Percentiles rank a stretch among this genome's conserved stretches.
Evolutionary conservation across 1,284 basidiomycete species (phyloP).

Genomic region (Malassezia sp.): DNA sequence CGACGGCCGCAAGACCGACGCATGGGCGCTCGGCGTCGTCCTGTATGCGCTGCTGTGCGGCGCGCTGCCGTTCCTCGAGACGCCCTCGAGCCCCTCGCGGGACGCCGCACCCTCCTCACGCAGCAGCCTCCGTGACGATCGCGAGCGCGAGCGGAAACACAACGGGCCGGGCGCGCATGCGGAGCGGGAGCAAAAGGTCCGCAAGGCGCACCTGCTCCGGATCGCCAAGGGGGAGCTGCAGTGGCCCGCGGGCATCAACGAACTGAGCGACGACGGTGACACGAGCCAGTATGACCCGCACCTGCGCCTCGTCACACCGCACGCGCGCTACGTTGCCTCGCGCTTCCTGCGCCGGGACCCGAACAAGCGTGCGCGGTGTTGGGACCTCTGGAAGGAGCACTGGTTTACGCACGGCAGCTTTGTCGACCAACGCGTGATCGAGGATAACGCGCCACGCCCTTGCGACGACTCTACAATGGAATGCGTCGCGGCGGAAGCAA

Average conservation of each 20-base stretch:
- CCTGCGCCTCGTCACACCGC: constrained; percentile 35
- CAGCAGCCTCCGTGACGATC: neutral
- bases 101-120: neutral
- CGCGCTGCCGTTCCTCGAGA: constrained; percentile 49
- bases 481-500: constrained; percentile 23
- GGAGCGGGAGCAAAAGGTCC: constrained; percentile 25
- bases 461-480: constrained; percentile 6
- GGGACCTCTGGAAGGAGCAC: constrained; percentile 40
- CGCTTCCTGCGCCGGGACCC: constrained; percentile 37
- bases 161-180: neutral
- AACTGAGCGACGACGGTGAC: constrained; percentile 20
- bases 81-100: neutral
- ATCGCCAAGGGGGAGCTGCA: constrained; percentile 44
- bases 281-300: constrained; percentile 15
- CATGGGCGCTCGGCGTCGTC: constrained; percentile 78
- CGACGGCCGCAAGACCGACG: constrained; percentile 75
- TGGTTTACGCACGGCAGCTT: constrained; percentile 41
- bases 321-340: constrained; percentile 30
- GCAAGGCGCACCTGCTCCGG: constrained; percentile 38
- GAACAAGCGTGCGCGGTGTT: constrained; percentile 27
- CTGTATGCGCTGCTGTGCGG: constrained; percentile 64
- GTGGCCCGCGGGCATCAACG: constrained; percentile 48
- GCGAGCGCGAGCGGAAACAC: constrained; percentile 12
- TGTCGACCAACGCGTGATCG: neutral
- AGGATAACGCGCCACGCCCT: neutral